Base-by-base conservation (phyloP, 495 filamentous ascomycete species). In the Cercophora scortea region DNA sequence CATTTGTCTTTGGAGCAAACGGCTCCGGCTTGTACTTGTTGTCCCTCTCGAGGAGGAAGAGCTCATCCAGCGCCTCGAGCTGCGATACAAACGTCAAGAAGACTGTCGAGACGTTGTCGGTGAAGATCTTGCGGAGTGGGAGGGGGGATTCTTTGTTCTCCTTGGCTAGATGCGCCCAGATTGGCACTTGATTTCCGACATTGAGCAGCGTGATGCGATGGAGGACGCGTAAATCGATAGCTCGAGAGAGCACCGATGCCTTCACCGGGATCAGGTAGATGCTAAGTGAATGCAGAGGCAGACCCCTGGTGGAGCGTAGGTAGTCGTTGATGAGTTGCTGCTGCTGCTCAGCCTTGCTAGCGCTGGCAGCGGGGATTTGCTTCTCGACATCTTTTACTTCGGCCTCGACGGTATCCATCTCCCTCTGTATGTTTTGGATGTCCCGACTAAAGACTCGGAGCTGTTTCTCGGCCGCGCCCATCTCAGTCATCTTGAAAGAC, bases 191-290 rank as follows among this genome's bases (percentile, higher is more conserved):
- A 4, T 72, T 59, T 1, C 82, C 82, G 19, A 83, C 80, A 47
- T 82, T 82, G 42, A 86, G 74, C 8, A 86, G 67, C 1, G 80
- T 81, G 15, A 86, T 58, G 34, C 66, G 69, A 50, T 69, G 72
- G 4, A 86, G 70, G 4, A 62, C 55, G 15, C 61, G 69, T 10
- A 85, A 46, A 53, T 86, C 80, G 6, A 84, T 58, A 5, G 76
- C 74, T 32, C 67, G 65, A 6, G 64, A 71, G 7, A 86, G 45
- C 0, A 82, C 67, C 0, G 72, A 73, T 0, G 80, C 68, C 59
- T 74, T 79, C 50, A 80, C 64, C 0, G 82, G 82, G 32, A 86
- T 71, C 42, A 79, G 74, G 54, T 82, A 71, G 34, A 86, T 69
- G 40, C 71, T 66, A 4, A 86, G 66, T 15, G 65, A 69, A 38